Evolutionary conservation across 2,329 filamentous ascomycete species (phyloP), one percentile per base, ranked within the genome.

Genomic region (Ophiostoma himal-ulmi): DNA sequence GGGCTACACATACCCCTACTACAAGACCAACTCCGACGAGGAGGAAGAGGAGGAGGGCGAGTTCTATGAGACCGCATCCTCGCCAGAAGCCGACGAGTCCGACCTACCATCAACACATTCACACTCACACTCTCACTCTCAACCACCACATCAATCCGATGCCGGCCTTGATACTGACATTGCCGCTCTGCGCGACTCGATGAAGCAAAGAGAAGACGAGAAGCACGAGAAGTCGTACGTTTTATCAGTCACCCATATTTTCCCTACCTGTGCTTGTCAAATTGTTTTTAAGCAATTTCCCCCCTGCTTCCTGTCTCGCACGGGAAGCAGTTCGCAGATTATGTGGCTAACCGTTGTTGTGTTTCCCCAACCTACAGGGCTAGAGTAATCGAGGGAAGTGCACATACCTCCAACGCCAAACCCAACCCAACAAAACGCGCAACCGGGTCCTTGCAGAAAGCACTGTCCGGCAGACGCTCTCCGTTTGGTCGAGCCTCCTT

Each of bases 101-200:
- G 71, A 68, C 68, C 37, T 30, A 7, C n/a, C 37, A 41, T 20
- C 30, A 30, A 30, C 65, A 48, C 65, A 39, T 39, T 8, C 37
- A 8, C 34, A 65, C 48, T 5, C 48, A n/a, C 48, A 22, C 44
- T 17, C 44, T 26, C 52, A 54, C 22, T 54, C 52, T 10, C 52
- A 54, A 54, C n/a, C 44, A 14, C 71, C 70, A 14, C 73, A 74
- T 62, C 80, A 79, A 69, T 69, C 77, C 22, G 70, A 77, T 75
- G 67, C 79, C n/a, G 80, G 78, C 4, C 73, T 82, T 26, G 82
- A 85, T 74, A 79, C 81, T n/a, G 85, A 84, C 72, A 79, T 86
- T 22, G 84, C 83, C 68, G 78, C 79, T 68, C 78, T 87, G 37
- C 82, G 84, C 72, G 82, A 80, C 68, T 80, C 80, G 5, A 75